Percentiles rank a stretch among this genome's conserved stretches.
Evolutionary conservation across 75 land plant genomes (phyloP).

Genomic region (Larix kaempferi): DNA sequence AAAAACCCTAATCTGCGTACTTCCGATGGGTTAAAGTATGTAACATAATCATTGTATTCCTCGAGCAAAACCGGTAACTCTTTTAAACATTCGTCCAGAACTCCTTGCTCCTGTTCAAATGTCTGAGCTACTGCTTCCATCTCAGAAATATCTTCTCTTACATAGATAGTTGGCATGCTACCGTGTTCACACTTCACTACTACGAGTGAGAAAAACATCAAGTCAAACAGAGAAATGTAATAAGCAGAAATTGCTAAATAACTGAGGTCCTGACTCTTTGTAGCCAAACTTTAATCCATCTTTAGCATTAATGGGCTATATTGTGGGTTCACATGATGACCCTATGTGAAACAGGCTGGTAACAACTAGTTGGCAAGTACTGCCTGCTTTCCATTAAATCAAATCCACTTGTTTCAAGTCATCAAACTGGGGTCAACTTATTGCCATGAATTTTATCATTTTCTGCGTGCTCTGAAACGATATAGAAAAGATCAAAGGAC

Average conservation of each 20-base stretch:
- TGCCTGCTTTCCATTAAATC: too few relatives aligned
- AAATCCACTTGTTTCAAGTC: too few relatives aligned
- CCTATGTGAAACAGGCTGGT: background rate
- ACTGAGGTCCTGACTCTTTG: background rate
- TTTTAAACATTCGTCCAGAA: constrained; percentile 28
- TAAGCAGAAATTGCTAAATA: background rate
- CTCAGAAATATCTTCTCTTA: constrained; percentile 55
- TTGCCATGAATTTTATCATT: background rate
- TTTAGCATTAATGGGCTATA: background rate
- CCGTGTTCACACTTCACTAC: constrained; percentile 51
- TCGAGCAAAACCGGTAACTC: constrained; percentile 9
- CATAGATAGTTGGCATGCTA: constrained; percentile 17
- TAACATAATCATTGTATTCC: constrained; percentile 32
- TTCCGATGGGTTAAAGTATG: too few relatives aligned
- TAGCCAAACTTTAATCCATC: background rate
- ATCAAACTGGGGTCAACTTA: too few relatives aligned
- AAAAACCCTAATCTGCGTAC: too few relatives aligned
- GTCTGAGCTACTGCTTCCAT: constrained; percentile 62
- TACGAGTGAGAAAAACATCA: constrained; percentile 23
- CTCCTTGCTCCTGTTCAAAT: constrained; percentile 60
- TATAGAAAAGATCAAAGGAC: background rate
- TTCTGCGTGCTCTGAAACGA: background rate
- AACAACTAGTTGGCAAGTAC: background rate
- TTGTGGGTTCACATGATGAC: background rate
- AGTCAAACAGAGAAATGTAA: background rate